A percentile compares a stretch with the other conserved stretches of the same genome.
phyloP scores from a whole-genome alignment of 2,329 filamentous ascomycete genomes.

The Hypoxylon sp. region DNA sequence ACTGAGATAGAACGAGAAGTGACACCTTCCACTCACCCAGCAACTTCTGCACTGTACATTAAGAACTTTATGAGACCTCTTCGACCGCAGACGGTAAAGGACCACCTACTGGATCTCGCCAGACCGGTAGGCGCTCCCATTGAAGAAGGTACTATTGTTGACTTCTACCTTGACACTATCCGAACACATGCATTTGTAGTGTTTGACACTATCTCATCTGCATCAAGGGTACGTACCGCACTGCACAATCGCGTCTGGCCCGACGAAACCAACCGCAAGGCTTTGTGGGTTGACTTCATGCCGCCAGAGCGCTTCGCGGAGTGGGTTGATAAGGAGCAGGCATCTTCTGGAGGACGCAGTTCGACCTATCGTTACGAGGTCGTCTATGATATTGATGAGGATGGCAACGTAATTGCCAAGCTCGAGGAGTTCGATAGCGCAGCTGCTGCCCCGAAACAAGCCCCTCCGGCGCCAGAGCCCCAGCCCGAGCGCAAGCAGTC shows the following conservation, averaged over 20 bases:
- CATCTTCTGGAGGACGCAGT: conserved; percentile 60
- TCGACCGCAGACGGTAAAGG: conserved; percentile 75
- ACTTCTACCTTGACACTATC: conserved; percentile 86
- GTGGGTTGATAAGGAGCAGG: conserved; percentile 81
- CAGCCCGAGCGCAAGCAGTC: conserved; percentile 46
- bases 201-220: conserved; percentile 78
- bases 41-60: conserved; percentile 87
- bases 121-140: conserved; percentile 66
- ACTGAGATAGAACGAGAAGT: conserved; percentile 55
- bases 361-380: conserved; percentile 77
- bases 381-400: conserved; percentile 72
- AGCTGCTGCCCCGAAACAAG: conserved; percentile 38
- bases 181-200: conserved; percentile 88
- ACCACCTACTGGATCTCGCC: conserved; percentile 79
- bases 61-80: conserved; percentile 91
- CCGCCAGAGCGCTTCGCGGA: conserved; percentile 78
- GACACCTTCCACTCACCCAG: conserved; percentile 75
- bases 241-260: conserved; percentile 89
- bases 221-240: conserved; percentile 80
- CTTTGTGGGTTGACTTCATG: conserved; percentile 90
- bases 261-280: conserved; percentile 85
- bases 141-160: conserved; percentile 70
- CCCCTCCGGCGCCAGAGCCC: conserved; percentile 41
- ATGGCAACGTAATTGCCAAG: conserved; percentile 68
- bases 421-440: conserved; percentile 65